Percentiles rank a stretch among this genome's conserved stretches.
Conservation (phyloP, 2,329 filamentous ascomycete genomes). For the Nothophoma quercina region DNA sequence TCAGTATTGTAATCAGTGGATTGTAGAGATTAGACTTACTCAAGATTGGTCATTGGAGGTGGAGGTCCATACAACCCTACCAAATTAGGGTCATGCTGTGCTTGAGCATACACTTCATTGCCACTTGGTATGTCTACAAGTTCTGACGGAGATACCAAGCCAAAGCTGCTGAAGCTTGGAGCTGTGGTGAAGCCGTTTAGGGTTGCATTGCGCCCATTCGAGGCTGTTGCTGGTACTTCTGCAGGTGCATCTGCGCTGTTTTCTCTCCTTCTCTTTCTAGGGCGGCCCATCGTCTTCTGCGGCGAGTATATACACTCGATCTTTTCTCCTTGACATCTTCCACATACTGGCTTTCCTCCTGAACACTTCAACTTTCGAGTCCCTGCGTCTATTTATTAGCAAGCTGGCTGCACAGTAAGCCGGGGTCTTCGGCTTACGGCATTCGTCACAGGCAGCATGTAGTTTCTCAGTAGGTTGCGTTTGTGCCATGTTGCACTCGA, state of each 20-base stretch:
- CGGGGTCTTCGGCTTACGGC: slow-evolving; percentile 37
- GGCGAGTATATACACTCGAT: slow-evolving; percentile 56
- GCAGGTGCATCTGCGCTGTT: slow-evolving; percentile 21
- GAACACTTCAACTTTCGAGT: slow-evolving; percentile 60
- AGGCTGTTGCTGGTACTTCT: neutral
- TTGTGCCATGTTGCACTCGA: slow-evolving; percentile 23
- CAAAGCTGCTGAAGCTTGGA: slow-evolving; percentile 19
- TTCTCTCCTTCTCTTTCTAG: slow-evolving; percentile 56
- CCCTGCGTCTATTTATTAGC: slow-evolving; percentile 38
- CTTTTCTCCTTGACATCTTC: slow-evolving; percentile 52
- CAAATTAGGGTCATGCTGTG: slow-evolving; percentile 15
- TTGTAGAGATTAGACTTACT: slow-evolving; percentile 16
- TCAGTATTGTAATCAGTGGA: neutral
- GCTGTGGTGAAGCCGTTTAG: slow-evolving; percentile 8
- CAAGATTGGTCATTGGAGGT: slow-evolving; percentile 11
- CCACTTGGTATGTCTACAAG: slow-evolving; percentile 13
- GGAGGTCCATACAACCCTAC: slow-evolving; percentile 7
- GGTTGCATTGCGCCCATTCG: neutral
- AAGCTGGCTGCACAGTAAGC: neutral
- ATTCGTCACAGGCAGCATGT: slow-evolving; percentile 48
- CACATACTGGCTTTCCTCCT: slow-evolving; percentile 52
- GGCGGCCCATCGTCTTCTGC: slow-evolving; percentile 60
- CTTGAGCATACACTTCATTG: slow-evolving; percentile 9
- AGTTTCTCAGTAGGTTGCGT: slow-evolving; percentile 33
- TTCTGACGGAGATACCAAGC: slow-evolving; percentile 22